Base-by-base conservation (phyloP, 1,139 yeast species). In the Lodderomyces beijingensis region DNA sequence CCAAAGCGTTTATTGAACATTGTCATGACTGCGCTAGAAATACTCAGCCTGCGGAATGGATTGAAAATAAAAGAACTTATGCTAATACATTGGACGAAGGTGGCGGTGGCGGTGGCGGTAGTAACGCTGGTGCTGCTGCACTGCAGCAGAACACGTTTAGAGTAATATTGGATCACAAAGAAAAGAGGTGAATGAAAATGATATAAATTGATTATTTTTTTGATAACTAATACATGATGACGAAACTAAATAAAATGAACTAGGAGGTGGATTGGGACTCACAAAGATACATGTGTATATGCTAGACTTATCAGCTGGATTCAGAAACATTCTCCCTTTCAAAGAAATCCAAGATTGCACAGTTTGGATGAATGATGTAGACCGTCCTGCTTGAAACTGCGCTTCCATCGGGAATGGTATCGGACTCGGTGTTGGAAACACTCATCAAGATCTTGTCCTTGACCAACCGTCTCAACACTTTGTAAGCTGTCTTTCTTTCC, bases 361-460 rank as follows among this genome's bases (percentile, higher is more conserved):
- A 84, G 55, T 91, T 89, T 34, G 97, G 97, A 64, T 91, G 97
- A 39, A 88, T 66, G 25, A 87, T 87, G 51, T 82, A 87, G 23
- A 81, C 62, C 14, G 51, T 51, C 37, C 46, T 53, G 55, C 60
- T 13, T 53, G 65, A 19, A 51, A 57, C 11, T 12, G 19, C 12
- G 16, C 21, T 24, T 11, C 6, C 30, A 3, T 21, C 26, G 5
- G 51, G 48, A 19, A 55, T 43, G 3, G 38, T 28, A 18, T 65
- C 56, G 19, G 64, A 69, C 11, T 65, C 64, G 31, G 70, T 76
- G 31, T 87, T 88, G 20, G 77, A 75, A 31, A 93, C 79, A 47
- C 79, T 80, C 87, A 91, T 79, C 49, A 91, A 69, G 27, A 91
- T 79, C 50, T 85, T 77, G 52, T 91, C 97, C 53, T 83, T 84